phyloP scores from a whole-genome alignment of 306 rosid species.

The Alnus glutinosa region DNA sequence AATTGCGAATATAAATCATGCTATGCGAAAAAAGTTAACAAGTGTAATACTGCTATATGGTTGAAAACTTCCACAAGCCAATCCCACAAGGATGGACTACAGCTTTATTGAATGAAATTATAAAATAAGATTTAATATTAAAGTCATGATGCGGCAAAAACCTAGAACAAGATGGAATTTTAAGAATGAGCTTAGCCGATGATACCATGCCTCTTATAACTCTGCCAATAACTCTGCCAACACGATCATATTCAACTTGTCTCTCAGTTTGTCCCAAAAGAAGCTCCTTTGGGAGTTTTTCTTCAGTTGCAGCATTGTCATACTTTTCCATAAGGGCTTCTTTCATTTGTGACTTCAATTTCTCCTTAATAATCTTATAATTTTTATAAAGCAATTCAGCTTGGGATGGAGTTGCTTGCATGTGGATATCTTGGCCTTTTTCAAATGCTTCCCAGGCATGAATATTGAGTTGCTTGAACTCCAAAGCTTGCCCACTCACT shows the following conservation, averaged over 20 bases:
- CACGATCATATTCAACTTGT: slow-evolving; percentile 65
- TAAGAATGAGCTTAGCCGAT: not conserved
- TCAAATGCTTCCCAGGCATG: slow-evolving; percentile 71
- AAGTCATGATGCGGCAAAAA: not conserved
- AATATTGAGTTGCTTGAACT: slow-evolving; percentile 55
- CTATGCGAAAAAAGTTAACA: not conserved
- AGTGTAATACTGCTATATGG: no score
- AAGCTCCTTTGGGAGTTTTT: slow-evolving; percentile 63
- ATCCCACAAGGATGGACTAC: not conserved
- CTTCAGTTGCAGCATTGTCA: slow-evolving; percentile 57
- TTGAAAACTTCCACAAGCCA: not conserved
- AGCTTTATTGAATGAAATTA: not conserved
- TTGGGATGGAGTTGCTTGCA: slow-evolving; percentile 74
- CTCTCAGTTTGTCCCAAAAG: slow-evolving; percentile 62
- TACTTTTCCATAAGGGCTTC: slow-evolving; percentile 58
- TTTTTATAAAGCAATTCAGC: slow-evolving; percentile 66
- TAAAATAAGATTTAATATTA: not conserved
- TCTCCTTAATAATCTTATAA: slow-evolving; percentile 52
- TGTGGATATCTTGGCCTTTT: slow-evolving; percentile 63
- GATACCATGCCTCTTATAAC: slow-evolving; percentile 56
- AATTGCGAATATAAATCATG: not conserved
- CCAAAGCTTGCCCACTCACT: slow-evolving; percentile 58
- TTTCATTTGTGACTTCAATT: slow-evolving; percentile 57
- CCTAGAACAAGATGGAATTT: not conserved
- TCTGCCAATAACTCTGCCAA: slow-evolving; percentile 67